Evolutionary conservation across 2,329 filamentous ascomycete genomes (phyloP), one percentile per base, ranked within the genome.

Genomic region (Huntiella savannae): DNA sequence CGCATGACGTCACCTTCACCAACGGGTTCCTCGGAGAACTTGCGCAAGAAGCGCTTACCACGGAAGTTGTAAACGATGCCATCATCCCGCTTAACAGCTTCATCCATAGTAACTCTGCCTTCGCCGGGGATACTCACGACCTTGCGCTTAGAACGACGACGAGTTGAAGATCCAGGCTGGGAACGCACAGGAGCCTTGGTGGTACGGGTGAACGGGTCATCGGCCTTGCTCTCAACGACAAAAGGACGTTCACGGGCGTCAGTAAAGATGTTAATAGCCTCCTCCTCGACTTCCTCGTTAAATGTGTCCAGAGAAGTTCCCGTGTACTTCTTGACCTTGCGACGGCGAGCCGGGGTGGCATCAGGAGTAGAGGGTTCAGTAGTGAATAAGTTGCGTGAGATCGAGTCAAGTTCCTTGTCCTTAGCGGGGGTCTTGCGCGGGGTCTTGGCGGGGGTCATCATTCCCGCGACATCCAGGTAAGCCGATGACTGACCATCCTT

Each of bases 241-340:
- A 83, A 83, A 37, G 86, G 61, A 46, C 79, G 77, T 53, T 93
- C 86, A 52, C 85, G 79, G 1, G 82, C 75, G 59, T 91, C 82
- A 36, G 79, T 86, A 57, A 77, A 88, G 55, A 88, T 83, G 52
- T 72, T 60, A 53, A 87, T 82, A n/a, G 67, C 59, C 37, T 69
- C 64, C n/a, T 71, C 68, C 43, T 75, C 70, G 5, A 61, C 68
- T 17, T 61, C 63, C 56, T 79, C 77, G 60, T 73, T 36, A 8
- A 45, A 22, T 16, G 47, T 77, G 51, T 72, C 70, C 52, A 77
- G 55, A 8, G 67, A 63, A 38, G 70, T 60, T 43, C 69, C 68
- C 4, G 62, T 66, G 57, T 74, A 71, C 58, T 73, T 74, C 61
- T 73, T 75, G 40, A 64, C 57, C 53, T 69, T 68, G 53, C 64